phyloP scores from a whole-genome alignment of 257 asterid species.

The Perilla frutescens region DNA sequence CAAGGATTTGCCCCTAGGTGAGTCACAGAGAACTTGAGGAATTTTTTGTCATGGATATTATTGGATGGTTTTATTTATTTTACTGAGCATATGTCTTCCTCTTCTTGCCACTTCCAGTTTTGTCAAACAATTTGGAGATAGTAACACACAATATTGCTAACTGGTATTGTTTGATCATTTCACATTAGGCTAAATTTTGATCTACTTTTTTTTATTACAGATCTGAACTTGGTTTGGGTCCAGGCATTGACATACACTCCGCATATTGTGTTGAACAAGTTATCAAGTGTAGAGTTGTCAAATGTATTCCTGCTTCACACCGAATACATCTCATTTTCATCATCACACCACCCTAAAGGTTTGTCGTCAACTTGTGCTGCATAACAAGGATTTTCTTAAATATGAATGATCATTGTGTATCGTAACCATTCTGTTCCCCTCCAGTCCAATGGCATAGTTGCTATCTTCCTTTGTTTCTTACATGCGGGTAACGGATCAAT shows the following conservation, averaged over 20 bases:
- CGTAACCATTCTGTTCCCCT: background rate
- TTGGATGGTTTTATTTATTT: constrained; percentile 20
- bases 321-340: constrained; percentile 85
- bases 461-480: constrained; percentile 18
- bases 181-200: constrained; percentile 20
- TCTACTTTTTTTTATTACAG: constrained; percentile 55
- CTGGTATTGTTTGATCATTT: constrained; percentile 9
- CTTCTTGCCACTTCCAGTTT: background rate
- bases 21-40: constrained; percentile 27
- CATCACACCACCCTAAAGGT: constrained; percentile 74
- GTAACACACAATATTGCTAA: background rate
- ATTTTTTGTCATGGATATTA: constrained; percentile 13
- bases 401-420: background rate
- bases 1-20: constrained; percentile 96
- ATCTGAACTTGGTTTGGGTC: constrained; percentile 91
- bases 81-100: constrained; percentile 17
- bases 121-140: background rate
- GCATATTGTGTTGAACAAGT: constrained; percentile 96
- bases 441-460: background rate
- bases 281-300: constrained; percentile 89
- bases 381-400: background rate
- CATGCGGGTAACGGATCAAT: background rate
- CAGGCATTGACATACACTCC: constrained; percentile 75
- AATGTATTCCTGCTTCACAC: constrained; percentile 64
- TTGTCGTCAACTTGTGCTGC: constrained; percentile 30